Base-by-base conservation (phyloP, 2,329 filamentous ascomycete species). In the Hirsutella thompsonii region DNA sequence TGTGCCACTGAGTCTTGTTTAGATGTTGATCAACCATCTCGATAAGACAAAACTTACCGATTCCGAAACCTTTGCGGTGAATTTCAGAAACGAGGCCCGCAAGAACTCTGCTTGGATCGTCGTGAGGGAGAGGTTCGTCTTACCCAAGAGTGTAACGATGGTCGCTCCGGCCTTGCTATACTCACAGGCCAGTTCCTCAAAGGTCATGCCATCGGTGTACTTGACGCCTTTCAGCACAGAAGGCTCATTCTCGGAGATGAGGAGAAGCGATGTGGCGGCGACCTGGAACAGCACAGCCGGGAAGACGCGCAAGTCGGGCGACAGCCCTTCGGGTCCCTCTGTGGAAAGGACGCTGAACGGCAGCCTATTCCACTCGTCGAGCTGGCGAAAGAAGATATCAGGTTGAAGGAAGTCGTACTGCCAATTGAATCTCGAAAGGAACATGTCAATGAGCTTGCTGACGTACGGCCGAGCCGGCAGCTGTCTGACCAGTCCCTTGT, bases 201-300 rank as follows among this genome's bases (percentile, higher is more conserved):
- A 76, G 2, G 69, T 70, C 70, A 77, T 76, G 37, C 66, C 69
- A 3, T 64, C 67, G 1, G 71, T 69, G 49, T 78, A 77, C 52
- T 79, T 78, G 38, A 81, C 59, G 2, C 66, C 62, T 21, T 74
- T 69, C 36, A 77, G 74, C 4, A 59, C 65, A 32, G 65, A 55
- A 23, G 73, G 65, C 8, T 65, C 57, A 9, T 63, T 62, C 2
- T 66, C 58, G 0, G 70, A 67, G 20, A 79, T 59, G 26, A 69
- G 64, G 39, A 79, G 59, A 34, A 81, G 55, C 14, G 71, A 66
- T 3, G 67, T 66, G 3, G 74, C 75, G 14, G 76, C 53, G 26
- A 77, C 62, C 50, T 79, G 72, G 49, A 81, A 77, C 3, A 81
- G 54, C 38, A 81, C 52, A 0, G 73, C 74, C 1, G 76, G 76